Percentiles rank a stretch among this genome's conserved stretches.
Evolutionary conservation across 306 rosid genomes (phyloP).

Genomic region (Canavalia ensiformis): DNA sequence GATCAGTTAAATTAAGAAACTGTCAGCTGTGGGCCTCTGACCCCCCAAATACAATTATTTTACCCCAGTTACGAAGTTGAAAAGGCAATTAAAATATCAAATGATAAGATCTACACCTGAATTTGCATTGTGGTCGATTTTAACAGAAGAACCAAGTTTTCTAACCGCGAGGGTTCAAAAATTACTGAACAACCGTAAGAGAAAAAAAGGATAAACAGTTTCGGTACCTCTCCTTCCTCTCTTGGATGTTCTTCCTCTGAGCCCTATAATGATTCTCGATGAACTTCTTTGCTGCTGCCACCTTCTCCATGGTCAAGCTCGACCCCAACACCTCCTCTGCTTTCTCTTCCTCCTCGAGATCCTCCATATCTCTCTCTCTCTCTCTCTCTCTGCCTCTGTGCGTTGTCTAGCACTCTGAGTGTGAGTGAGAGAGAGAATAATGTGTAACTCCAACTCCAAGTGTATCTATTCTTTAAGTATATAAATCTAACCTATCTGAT

Average conservation of each 20-base stretch:
- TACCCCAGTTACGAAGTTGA: slow-evolving; percentile 43
- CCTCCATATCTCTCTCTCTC: slow-evolving; percentile 70
- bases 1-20: slow-evolving; percentile 39
- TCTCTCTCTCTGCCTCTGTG: background rate
- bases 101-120: slow-evolving; percentile 54
- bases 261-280: slow-evolving; percentile 96
- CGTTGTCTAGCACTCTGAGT: slow-evolving; percentile 38
- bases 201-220: slow-evolving; percentile 20
- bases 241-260: slow-evolving; percentile 97
- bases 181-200: slow-evolving; percentile 37
- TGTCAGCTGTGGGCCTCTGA: slow-evolving; percentile 8
- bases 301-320: slow-evolving; percentile 98
- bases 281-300: slow-evolving; percentile 96
- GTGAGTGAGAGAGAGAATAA: slow-evolving; percentile 51
- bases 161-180: slow-evolving; percentile 37
- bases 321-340: slow-evolving; percentile 81
- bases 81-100: slow-evolving; percentile 40
- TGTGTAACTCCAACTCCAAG: slow-evolving; percentile 50
- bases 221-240: slow-evolving; percentile 88
- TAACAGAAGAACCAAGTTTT: background rate
- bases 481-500: slow-evolving; percentile 48
- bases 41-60: slow-evolving; percentile 28
- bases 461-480: slow-evolving; percentile 45
- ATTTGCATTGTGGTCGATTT: slow-evolving; percentile 49
- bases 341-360: slow-evolving; percentile 70